Conservation (phyloP, 1,139 yeast species). For the Candida glucosophila region DNA sequence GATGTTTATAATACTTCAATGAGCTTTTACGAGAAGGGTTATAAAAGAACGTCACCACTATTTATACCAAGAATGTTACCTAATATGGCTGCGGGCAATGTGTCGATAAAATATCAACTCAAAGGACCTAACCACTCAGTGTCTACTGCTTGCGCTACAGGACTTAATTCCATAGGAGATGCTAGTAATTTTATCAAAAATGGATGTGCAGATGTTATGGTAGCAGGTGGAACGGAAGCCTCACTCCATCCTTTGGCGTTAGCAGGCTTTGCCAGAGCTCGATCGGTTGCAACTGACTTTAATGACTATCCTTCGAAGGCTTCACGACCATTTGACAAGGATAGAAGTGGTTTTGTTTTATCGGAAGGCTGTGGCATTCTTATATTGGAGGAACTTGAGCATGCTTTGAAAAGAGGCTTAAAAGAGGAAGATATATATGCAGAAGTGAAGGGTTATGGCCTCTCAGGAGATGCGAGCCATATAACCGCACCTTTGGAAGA, state of each 20-base stretch:
- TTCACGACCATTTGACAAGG: constrained; percentile 80
- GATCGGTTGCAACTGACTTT: constrained; percentile 60
- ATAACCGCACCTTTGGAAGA: constrained; percentile 82
- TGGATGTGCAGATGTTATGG: constrained; percentile 78
- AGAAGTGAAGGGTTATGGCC: constrained; percentile 79
- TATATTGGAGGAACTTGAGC: constrained; percentile 67
- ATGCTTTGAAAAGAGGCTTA: constrained; percentile 59
- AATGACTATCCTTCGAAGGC: constrained; percentile 58
- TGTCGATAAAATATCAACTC: constrained; percentile 68
- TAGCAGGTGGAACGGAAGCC: constrained; percentile 92
- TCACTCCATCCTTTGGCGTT: constrained; percentile 80
- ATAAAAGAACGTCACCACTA: constrained; percentile 71
- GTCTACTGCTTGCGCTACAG: constrained; percentile 96
- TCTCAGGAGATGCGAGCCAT: constrained; percentile 88
- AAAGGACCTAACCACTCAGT: constrained; percentile 85
- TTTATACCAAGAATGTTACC: constrained; percentile 77
- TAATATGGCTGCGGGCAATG: constrained; percentile 94
- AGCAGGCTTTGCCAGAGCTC: constrained; percentile 88
- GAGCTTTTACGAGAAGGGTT: constrained; percentile 44
- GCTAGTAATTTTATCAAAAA: constrained; percentile 72
- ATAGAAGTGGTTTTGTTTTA: constrained; percentile 80
- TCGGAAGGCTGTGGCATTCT: constrained; percentile 90
- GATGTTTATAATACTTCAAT: constrained; percentile 60
- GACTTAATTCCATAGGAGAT: constrained; percentile 89
- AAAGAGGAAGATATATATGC: constrained; percentile 56